Evolutionary conservation across 108 stramenopile genomes (phyloP).

Genomic region (Stephanodiscus minutulus): DNA sequence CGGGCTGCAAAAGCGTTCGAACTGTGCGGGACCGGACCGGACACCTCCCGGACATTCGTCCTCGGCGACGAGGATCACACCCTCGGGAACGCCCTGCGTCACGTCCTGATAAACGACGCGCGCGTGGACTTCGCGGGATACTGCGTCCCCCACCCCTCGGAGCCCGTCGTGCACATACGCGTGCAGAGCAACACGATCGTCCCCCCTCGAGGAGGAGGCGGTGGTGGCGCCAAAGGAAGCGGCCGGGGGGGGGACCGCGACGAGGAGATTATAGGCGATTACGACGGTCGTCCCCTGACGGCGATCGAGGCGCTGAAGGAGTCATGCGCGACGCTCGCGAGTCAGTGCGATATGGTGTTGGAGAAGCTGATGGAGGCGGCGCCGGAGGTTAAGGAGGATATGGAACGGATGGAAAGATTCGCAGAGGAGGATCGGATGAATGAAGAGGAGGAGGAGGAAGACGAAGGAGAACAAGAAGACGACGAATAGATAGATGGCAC

Average conservation of each 20-base stretch:
- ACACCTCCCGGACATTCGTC: constrained; percentile 77
- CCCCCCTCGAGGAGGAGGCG: background rate
- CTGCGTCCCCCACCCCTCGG: constrained; percentile 94
- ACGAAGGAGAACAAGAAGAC: constrained; percentile 52
- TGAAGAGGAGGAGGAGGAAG: constrained; percentile 53
- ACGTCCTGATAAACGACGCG: constrained; percentile 74
- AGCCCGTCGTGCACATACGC: constrained; percentile 93
- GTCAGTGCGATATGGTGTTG: constrained; percentile 78
- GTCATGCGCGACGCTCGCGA: constrained; percentile 66
- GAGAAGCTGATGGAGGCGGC: constrained; percentile 59
- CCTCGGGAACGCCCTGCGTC: constrained; percentile 91
- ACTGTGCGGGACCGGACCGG: constrained; percentile 73
- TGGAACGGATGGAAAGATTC: constrained; percentile 43
- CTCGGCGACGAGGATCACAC: constrained; percentile 96
- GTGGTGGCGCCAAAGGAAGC: background rate
- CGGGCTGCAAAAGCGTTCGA: constrained; percentile 45
- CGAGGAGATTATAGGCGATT: constrained; percentile 1
- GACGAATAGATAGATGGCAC: background rate
- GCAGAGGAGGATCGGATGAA: constrained; percentile 46
- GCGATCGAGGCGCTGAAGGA: constrained; percentile 72
- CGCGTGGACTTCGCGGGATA: constrained; percentile 94
- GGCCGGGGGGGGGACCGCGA: background rate
- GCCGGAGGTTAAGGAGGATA: constrained; percentile 76
- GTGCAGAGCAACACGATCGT: constrained; percentile 83
- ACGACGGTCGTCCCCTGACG: constrained; percentile 21